Base-by-base conservation (phyloP, 345 rosid species). In the Dovyalis caffra region DNA sequence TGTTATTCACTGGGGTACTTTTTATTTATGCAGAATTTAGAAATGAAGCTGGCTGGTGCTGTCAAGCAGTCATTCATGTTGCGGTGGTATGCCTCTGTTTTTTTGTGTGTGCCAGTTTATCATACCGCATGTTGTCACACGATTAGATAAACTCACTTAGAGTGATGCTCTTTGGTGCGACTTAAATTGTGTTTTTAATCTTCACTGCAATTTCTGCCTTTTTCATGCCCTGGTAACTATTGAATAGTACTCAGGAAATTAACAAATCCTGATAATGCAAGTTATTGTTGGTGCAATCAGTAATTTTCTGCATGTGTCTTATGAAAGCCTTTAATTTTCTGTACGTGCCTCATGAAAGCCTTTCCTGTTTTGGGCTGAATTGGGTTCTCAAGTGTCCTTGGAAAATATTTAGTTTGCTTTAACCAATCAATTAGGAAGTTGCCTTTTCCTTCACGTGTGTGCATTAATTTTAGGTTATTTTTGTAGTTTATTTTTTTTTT, bases 1-100 rank as follows among this genome's bases (percentile, higher is more conserved):
- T 21, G 28, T 69, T 49, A 40, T 51, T 38, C 4, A 23, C 18
- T 1, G 25, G 26, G 70, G 6, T 61, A 18, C 25, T 63, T 66
- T 31, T 81, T 53, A 32, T 74, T 31, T 60, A 37, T 38, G 25
- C 74, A 58, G 29, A 53, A 76, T 38, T 69, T 64, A 70, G 51
- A 66, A 11, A 20, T 65, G 8, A 26, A 53, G 77, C 77, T 76
- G 62, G 75, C 76, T 45, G 69, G 73, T 51, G 70, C 74, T 71
- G 69, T 15, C 32, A 12, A 31, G 14, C 6, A 64, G 73, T 68
- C 66, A 53, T 53, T 70, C 79, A 61, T 63, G 51, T 38, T 26
- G 64, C 61, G 10, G 34, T 56, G 75, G 65, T 79, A 71, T 12
- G 74, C 26, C 29, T 0, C 43, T 76, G 62, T 38, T 5, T 68